Evolutionary conservation across 768 basidiomycete species (phyloP).

Genomic region (Asterophora parasitica): DNA sequence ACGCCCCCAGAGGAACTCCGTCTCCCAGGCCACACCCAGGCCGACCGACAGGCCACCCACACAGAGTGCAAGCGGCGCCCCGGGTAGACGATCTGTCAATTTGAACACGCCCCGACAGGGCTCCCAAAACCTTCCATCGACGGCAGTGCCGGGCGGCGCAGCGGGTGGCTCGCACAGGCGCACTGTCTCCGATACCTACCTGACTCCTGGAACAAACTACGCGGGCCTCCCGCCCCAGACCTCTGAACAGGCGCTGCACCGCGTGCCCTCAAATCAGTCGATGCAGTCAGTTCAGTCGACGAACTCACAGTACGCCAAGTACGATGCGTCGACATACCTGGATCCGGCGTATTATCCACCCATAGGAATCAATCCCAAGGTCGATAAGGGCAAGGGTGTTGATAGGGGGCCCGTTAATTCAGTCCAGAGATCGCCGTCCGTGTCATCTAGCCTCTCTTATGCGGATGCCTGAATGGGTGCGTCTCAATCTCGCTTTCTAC

Average conservation of each 20-base stretch:
- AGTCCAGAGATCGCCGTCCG: not conserved
- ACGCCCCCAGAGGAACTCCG: not conserved
- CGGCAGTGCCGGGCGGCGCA: not conserved
- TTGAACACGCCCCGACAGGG: constrained; percentile 2
- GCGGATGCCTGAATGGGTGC: not conserved
- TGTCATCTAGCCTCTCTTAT: not conserved
- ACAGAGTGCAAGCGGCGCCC: not conserved
- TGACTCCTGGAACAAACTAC: not conserved
- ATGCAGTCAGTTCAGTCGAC: constrained; percentile 8
- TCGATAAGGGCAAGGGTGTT: constrained; percentile 5
- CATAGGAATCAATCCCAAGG: not conserved
- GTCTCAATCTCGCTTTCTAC: too few species aligned
- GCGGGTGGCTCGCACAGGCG: constrained; percentile 5
- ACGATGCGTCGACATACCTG: constrained; percentile 6
- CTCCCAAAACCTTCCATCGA: not conserved
- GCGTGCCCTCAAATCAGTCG: constrained; percentile 9
- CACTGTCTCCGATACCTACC: constrained; percentile 5
- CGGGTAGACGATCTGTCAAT: not conserved
- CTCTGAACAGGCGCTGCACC: constrained; percentile 1
- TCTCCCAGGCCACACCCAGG: constrained; percentile 1
- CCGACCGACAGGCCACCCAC: not conserved
- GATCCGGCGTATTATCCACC: constrained; percentile 8
- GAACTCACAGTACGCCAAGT: constrained; percentile 6
- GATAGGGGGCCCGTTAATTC: not conserved
- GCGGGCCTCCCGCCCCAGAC: not conserved